Evolutionary conservation across 164 flowering plant genomes (phyloP).

Genomic region (Euptelea pleiosperma): DNA sequence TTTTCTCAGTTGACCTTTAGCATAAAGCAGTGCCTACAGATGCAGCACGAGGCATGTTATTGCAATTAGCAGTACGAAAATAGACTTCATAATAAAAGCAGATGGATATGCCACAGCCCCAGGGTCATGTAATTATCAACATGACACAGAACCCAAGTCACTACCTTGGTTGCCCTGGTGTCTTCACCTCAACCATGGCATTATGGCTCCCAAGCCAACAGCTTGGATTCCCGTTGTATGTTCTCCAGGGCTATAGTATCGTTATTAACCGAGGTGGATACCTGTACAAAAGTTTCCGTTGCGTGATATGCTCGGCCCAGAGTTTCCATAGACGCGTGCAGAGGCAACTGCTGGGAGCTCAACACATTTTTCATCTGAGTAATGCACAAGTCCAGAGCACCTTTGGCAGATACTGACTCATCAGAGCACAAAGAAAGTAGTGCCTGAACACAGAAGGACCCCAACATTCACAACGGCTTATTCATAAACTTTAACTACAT

Average conservation of each 20-base stretch:
- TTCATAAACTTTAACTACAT: not conserved
- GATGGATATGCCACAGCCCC: not conserved
- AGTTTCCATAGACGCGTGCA: slow-evolving; percentile 83
- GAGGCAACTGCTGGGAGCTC: slow-evolving; percentile 76
- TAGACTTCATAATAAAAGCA: not conserved
- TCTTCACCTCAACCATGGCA: too few relatives aligned
- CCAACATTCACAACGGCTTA: not conserved
- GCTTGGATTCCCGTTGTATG: not conserved
- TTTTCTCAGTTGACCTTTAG: slow-evolving; percentile 75
- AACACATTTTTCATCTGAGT: slow-evolving; percentile 84
- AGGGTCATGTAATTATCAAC: too few relatives aligned
- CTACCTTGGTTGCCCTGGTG: too few relatives aligned
- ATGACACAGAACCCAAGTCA: too few relatives aligned
- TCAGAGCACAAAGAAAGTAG: slow-evolving; percentile 88
- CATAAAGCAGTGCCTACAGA: slow-evolving; percentile 68
- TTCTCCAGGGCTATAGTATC: not conserved
- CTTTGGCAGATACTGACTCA: slow-evolving; percentile 79
- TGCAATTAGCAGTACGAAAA: not conserved
- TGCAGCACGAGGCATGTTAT: slow-evolving; percentile 3
- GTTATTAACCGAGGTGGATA: slow-evolving; percentile 16
- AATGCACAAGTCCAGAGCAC: slow-evolving; percentile 79
- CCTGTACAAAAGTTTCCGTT: slow-evolving; percentile 96
- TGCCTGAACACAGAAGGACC: slow-evolving; percentile 47
- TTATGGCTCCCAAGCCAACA: not conserved
- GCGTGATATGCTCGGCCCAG: slow-evolving; percentile 95